These are phyloP conservation scores for Leersia perrieri DNA, from an alignment of 176 grass and related monocot species.

Conservation along the genomic window DNA sequence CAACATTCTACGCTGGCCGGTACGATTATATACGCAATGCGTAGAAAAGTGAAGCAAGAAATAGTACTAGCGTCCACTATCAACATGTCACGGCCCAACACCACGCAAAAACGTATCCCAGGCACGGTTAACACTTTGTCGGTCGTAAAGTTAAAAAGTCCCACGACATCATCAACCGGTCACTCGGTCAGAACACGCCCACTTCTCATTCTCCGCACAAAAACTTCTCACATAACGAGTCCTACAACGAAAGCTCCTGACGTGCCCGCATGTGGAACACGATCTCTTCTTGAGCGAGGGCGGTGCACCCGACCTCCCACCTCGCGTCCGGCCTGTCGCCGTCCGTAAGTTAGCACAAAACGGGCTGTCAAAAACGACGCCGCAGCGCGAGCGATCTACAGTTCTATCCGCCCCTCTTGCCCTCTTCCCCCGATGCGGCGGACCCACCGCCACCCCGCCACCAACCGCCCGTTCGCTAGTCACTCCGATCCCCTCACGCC, in stretches of 20 bases:
- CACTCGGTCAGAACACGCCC: not conserved
- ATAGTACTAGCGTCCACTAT: not conserved
- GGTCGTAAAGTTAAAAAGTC: not conserved
- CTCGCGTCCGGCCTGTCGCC: not conserved
- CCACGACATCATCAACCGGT: not conserved
- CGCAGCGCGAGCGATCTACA: constrained; percentile 27
- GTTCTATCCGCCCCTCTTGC: too few relatives aligned
- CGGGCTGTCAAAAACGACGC: constrained; percentile 31
- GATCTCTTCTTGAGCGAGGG: not conserved
- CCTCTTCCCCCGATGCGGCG: not conserved
- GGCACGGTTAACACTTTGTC: not conserved
- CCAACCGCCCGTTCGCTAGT: constrained; percentile 26
- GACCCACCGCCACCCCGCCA: constrained; percentile 17
- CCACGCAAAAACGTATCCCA: not conserved
- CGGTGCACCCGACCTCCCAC: not conserved
- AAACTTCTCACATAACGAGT: not conserved
- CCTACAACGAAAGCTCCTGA: not conserved
- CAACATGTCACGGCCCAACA: not conserved
- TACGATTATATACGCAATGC: not conserved
- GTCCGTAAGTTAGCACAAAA: not conserved
- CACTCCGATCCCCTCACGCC: constrained; percentile 29
- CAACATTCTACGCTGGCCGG: not conserved
- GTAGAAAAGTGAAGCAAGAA: not conserved
- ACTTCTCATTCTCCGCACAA: not conserved
- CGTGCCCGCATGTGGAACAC: not conserved